These are phyloP conservation scores for Talaromyces pinophilus DNA, from an alignment of 2,329 filamentous ascomycete species.

Conservation along the genomic window DNA sequence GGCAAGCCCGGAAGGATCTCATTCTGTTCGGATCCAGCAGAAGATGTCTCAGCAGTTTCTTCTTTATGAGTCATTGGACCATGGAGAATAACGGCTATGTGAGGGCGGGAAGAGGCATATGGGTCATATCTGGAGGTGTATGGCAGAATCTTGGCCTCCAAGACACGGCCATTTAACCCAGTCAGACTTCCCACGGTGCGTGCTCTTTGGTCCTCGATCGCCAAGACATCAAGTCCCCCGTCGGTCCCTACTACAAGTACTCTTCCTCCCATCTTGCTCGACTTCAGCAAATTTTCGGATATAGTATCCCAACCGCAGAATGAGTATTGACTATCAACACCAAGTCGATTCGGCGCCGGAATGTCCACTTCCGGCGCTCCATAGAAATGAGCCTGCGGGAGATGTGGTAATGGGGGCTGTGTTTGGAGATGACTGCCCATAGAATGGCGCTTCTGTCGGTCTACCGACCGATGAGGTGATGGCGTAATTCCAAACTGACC, in stretches of 20 bases:
- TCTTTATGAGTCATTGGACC: slow-evolving; percentile 65
- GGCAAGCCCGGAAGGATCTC: slow-evolving; percentile 35
- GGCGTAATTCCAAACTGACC: slow-evolving; percentile 40
- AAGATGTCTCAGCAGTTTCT: slow-evolving; percentile 37
- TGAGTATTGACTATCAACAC: slow-evolving; percentile 61
- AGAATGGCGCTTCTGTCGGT: slow-evolving; percentile 43
- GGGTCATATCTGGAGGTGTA: slow-evolving; percentile 61
- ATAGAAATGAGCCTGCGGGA: slow-evolving; percentile 76
- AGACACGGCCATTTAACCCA: slow-evolving; percentile 75
- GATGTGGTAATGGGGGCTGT: slow-evolving; percentile 65
- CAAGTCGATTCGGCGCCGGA: slow-evolving; percentile 34
- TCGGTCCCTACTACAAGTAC: slow-evolving; percentile 79
- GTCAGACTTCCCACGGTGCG: slow-evolving; percentile 70
- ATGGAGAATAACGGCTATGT: slow-evolving; percentile 79
- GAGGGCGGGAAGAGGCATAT: slow-evolving; percentile 61
- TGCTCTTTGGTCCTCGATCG: slow-evolving; percentile 69
- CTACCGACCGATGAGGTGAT: slow-evolving; percentile 40
- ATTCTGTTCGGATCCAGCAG: slow-evolving; percentile 38
- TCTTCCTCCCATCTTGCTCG: slow-evolving; percentile 51
- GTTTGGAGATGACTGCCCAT: slow-evolving; percentile 39
- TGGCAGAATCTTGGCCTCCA: slow-evolving; percentile 79
- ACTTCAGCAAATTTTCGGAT: slow-evolving; percentile 47
- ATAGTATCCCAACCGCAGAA: slow-evolving; percentile 81
- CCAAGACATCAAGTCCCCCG: slow-evolving; percentile 74
- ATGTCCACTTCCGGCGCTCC: slow-evolving; percentile 71